Conservation (phyloP, 345 rosid species). For the Barbarea vulgaris region DNA sequence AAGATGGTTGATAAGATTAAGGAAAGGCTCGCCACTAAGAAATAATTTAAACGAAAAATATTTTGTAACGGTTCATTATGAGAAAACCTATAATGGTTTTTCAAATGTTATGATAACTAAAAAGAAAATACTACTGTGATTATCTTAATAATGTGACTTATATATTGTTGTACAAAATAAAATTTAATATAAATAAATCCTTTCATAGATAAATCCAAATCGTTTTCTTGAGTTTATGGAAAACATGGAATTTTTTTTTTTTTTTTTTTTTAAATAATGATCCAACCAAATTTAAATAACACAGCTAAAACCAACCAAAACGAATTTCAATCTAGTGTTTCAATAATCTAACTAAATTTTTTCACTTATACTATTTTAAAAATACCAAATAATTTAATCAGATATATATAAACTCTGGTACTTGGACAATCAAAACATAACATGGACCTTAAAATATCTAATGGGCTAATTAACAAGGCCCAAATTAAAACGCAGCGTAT, state of each 20-base stretch:
- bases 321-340: too few relatives aligned
- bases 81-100: not conserved
- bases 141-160: not conserved
- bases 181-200: too few relatives aligned
- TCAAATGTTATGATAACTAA: not conserved
- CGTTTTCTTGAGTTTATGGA: not conserved
- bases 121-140: not conserved
- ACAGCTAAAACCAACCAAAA: not conserved
- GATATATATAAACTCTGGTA: too few relatives aligned
- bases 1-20: slow-evolving; percentile 61
- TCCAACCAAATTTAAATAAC: not conserved
- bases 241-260: too few relatives aligned
- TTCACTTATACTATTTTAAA: too few relatives aligned
- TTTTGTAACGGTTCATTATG: not conserved
- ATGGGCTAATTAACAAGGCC: slow-evolving; percentile 10
- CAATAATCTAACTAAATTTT: too few relatives aligned
- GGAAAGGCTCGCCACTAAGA: slow-evolving; percentile 55
- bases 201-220: too few relatives aligned
- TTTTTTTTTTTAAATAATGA: too few relatives aligned
- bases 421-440: too few relatives aligned
- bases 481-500: not conserved
- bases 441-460: not conserved
- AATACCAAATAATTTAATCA: too few relatives aligned
- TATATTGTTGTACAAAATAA: too few relatives aligned
- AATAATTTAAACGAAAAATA: not conserved